These are phyloP conservation scores for Picea sitchensis DNA, from an alignment of 75 land plant genomes.

Conservation along the genomic window DNA sequence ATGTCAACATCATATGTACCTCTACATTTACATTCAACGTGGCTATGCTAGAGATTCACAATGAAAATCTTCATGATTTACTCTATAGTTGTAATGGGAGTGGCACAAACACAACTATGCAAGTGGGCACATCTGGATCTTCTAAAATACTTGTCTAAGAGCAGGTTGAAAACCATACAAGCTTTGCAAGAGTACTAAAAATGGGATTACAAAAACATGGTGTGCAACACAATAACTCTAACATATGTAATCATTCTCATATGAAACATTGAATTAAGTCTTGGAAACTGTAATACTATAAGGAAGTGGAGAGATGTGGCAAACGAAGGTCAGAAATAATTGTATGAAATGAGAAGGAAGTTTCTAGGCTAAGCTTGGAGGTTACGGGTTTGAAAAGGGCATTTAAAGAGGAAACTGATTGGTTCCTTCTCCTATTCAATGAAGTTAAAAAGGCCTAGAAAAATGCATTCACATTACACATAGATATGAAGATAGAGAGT, in stretches of 20 bases:
- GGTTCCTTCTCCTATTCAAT: conserved; percentile 68
- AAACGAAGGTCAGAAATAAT: conserved; percentile 76
- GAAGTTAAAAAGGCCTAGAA: conserved; percentile 97
- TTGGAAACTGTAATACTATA: no score
- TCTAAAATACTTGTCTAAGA: conserved; percentile 58
- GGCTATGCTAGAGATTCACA: no score
- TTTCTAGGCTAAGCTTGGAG: conserved; percentile 50
- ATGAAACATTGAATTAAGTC: no score
- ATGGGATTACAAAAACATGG: conserved; percentile 56
- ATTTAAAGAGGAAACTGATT: conserved; percentile 75
- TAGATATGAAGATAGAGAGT: conserved; percentile 69
- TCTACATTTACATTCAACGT: no score
- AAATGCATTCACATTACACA: conserved; percentile 72
- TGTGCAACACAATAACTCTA: conserved; percentile 6
- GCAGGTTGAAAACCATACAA: conserved; percentile 64
- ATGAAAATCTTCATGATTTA: no score
- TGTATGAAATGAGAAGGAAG: conserved; percentile 84
- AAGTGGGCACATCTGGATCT: conserved; percentile 42
- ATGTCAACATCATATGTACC: no score
- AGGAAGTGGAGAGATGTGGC: conserved; percentile 27
- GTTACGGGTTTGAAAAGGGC: conserved; percentile 45
- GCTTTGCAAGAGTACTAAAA: conserved; percentile 62
- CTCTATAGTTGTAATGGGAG: no score
- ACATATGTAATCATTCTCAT: no score
- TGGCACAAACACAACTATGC: conserved; percentile 13